A percentile compares a stretch with the other conserved stretches of the same genome.
Conservation (phyloP, 306 rosid genomes). For the Fagus crenata region DNA sequence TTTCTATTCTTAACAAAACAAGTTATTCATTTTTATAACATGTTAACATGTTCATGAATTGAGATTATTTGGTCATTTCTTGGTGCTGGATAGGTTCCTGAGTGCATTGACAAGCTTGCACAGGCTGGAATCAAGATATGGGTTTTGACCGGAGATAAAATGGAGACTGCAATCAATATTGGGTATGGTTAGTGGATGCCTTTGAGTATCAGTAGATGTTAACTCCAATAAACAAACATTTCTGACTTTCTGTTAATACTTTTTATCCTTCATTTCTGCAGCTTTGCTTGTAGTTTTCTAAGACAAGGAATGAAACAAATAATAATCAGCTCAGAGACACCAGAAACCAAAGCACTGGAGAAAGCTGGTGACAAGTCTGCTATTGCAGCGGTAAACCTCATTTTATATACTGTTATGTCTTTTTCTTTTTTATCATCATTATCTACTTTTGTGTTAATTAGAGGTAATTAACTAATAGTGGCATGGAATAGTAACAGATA, state of each 20-base stretch:
- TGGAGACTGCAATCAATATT: constrained; percentile 98
- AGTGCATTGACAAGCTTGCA: constrained; percentile 97
- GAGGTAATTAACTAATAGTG: not conserved
- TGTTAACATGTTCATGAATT: not conserved
- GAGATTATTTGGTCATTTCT: constrained; percentile 9
- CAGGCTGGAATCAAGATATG: constrained; percentile 98
- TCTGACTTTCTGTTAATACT: not conserved
- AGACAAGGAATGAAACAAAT: constrained; percentile 95
- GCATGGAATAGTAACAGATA: not conserved
- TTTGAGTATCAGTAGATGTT: not conserved
- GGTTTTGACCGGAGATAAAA: constrained; percentile 99
- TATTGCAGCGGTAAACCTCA: constrained; percentile 49
- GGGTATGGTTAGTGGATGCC: constrained; percentile 49
- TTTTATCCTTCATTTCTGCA: constrained; percentile 28
- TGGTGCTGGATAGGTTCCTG: constrained; percentile 73
- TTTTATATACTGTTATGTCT: constrained; percentile 6
- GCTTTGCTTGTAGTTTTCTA: constrained; percentile 94
- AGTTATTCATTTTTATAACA: not conserved
- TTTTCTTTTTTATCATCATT: not conserved
- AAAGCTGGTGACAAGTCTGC: constrained; percentile 69
- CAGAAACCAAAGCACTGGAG: constrained; percentile 67
- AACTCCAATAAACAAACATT: not conserved
- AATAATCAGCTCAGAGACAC: constrained; percentile 77
- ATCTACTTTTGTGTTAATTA: not conserved
- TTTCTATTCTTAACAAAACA: not conserved